Evolutionary conservation across 305 asterid species (phyloP).

Genomic region (Fraxinus sp.): DNA sequence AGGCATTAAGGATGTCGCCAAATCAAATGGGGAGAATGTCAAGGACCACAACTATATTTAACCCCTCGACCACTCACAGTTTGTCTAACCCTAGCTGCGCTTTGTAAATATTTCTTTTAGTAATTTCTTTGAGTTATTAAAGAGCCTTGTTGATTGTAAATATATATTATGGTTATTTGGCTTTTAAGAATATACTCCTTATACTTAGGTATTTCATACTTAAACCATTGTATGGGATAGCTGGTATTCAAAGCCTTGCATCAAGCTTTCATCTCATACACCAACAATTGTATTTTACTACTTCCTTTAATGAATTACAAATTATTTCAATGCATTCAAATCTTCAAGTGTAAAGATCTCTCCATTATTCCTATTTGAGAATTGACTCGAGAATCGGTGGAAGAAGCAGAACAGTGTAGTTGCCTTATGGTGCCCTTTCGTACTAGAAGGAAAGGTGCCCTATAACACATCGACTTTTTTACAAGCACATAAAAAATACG

Average conservation of each 20-base stretch:
- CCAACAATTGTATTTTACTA: background rate
- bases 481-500: background rate
- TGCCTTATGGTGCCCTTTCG: background rate
- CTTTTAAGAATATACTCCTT: background rate
- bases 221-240: background rate
- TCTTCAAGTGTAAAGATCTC: background rate
- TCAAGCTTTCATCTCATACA: background rate
- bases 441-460: background rate
- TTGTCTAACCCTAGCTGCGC: background rate
- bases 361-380: background rate
- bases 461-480: background rate
- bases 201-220: background rate
- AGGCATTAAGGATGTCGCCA: background rate
- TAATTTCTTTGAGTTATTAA: too few species aligned
- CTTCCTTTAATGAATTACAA: background rate
- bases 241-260: background rate
- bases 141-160: background rate
- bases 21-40: background rate
- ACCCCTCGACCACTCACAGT: background rate
- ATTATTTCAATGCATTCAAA: background rate
- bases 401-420: background rate
- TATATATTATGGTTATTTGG: too few species aligned
- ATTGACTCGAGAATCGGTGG: background rate
- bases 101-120: background rate
- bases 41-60: too few species aligned